Evolutionary conservation across 2,329 filamentous ascomycete genomes (phyloP).

Genomic region (Clarireedia sp.): DNA sequence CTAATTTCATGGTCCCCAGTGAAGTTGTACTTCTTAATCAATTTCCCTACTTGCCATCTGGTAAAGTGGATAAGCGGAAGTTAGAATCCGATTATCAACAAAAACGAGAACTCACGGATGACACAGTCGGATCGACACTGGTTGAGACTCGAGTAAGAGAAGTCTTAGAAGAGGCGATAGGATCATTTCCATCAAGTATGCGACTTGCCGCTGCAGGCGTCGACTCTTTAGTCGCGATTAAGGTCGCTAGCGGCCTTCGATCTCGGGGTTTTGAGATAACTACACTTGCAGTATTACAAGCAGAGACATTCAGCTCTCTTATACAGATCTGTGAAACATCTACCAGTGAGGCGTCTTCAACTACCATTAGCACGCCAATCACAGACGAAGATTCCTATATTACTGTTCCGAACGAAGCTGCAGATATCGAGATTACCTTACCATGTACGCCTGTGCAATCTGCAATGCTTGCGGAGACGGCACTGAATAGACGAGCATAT

Average conservation of each 20-base stretch:
- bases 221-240: conserved; percentile 58
- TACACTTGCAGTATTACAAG: conserved; percentile 54
- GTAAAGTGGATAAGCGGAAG: conserved; percentile 68
- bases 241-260: conserved; percentile 57
- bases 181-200: conserved; percentile 25
- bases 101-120: conserved; percentile 11
- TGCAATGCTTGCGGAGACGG: conserved; percentile 74
- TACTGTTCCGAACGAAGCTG: conserved; percentile 24
- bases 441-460: conserved; percentile 67
- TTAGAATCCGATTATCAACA: conserved; percentile 50
- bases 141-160: conserved; percentile 15
- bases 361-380: not conserved
- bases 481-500: conserved; percentile 52
- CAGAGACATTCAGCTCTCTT: conserved; percentile 38
- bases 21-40: conserved; percentile 56
- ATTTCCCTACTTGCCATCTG: conserved; percentile 72
- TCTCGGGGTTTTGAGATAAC: conserved; percentile 45
- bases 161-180: conserved; percentile 22
- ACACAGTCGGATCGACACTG: conserved; percentile 24
- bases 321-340: conserved; percentile 28
- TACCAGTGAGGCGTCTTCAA: not conserved
- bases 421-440: conserved; percentile 39
- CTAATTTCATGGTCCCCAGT: conserved; percentile 73
- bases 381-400: not conserved
- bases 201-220: conserved; percentile 49